Percentiles rank a stretch among this genome's conserved stretches.
Evolutionary conservation across 805 yeast genomes (phyloP).

Genomic region (Starmerella floris): DNA sequence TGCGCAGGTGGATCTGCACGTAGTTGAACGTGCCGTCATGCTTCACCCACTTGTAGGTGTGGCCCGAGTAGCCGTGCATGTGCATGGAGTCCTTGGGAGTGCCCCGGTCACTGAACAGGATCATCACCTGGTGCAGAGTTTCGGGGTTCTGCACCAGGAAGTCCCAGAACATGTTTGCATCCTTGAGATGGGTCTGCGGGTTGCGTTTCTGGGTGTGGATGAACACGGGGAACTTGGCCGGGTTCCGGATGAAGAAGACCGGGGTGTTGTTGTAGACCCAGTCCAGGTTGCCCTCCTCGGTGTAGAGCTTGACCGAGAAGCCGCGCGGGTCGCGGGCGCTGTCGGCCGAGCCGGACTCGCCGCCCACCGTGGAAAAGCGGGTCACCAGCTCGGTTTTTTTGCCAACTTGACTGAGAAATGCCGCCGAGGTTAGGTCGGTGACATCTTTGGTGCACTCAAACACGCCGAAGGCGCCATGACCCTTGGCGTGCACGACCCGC

Average conservation of each 20-base stretch:
- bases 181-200: slow-evolving; percentile 50
- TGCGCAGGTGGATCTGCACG: slow-evolving; percentile 40
- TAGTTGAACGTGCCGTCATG: slow-evolving; percentile 37
- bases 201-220: slow-evolving; percentile 60
- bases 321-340: slow-evolving; percentile 64
- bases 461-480: slow-evolving; percentile 48
- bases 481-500: slow-evolving; percentile 56
- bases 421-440: slow-evolving; percentile 36
- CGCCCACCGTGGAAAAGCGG: slow-evolving; percentile 57
- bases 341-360: slow-evolving; percentile 55
- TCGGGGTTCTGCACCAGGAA: slow-evolving; percentile 43
- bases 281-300: slow-evolving; percentile 56
- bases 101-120: slow-evolving; percentile 47
- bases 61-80: slow-evolving; percentile 55
- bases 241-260: slow-evolving; percentile 50
- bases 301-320: slow-evolving; percentile 51
- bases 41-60: slow-evolving; percentile 46
- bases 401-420: slow-evolving; percentile 57
- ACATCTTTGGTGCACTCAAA: slow-evolving; percentile 48
- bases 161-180: slow-evolving; percentile 46
- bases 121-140: slow-evolving; percentile 42
- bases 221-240: slow-evolving; percentile 49
- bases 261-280: slow-evolving; percentile 69
- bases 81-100: slow-evolving; percentile 41
- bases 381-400: slow-evolving; percentile 56